Conservation (phyloP, 1,139 yeast genomes). For the Scheffersomyces titani region DNA sequence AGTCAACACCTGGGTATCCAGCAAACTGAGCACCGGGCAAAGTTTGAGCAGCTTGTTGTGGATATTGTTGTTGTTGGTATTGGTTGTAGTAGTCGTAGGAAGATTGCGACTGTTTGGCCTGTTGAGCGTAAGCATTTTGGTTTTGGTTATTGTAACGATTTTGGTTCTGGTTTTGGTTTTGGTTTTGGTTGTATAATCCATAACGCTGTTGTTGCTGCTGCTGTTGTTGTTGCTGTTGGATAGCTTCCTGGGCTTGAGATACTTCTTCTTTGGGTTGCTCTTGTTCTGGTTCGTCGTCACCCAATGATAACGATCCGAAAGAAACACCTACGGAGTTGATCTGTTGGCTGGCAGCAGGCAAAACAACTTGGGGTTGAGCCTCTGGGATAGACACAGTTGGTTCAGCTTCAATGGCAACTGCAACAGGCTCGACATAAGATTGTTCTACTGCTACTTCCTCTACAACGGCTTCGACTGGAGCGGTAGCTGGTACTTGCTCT, state of each 20-base stretch:
- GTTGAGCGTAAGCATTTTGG: conserved; percentile 7
- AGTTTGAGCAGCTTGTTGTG: conserved; percentile 41
- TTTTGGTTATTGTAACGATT: conserved; percentile 16
- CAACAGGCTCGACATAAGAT: conserved; percentile 13
- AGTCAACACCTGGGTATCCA: conserved; percentile 48
- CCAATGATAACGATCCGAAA: conserved; percentile 63
- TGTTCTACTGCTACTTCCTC: conserved; percentile 14
- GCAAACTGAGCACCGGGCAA: conserved; percentile 45
- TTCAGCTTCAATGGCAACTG: conserved; percentile 10
- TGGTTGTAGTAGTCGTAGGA: conserved; percentile 37
- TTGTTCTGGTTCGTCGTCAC: conserved; percentile 40
- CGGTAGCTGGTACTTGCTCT: conserved; percentile 7
- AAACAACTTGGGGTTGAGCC: conserved; percentile 59
- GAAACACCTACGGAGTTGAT: conserved; percentile 66
- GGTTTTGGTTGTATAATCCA: conserved; percentile 20
- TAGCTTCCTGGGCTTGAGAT: conserved; percentile 8
- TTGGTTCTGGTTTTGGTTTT: conserved; percentile 24
- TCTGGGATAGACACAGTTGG: conserved; percentile 11
- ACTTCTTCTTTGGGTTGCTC: conserved; percentile 15
- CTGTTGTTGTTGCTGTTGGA: conserved; percentile 11
- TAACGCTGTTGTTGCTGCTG: conserved; percentile 16
- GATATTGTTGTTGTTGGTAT: conserved; percentile 43
- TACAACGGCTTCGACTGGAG: conserved; percentile 13
- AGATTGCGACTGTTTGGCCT: conserved; percentile 21
- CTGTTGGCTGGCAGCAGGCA: conserved; percentile 55